Evolutionary conservation across 129 eudicot species (phyloP), one percentile per base, ranked within the genome.

Genomic region (Scalesia atractyloides): DNA sequence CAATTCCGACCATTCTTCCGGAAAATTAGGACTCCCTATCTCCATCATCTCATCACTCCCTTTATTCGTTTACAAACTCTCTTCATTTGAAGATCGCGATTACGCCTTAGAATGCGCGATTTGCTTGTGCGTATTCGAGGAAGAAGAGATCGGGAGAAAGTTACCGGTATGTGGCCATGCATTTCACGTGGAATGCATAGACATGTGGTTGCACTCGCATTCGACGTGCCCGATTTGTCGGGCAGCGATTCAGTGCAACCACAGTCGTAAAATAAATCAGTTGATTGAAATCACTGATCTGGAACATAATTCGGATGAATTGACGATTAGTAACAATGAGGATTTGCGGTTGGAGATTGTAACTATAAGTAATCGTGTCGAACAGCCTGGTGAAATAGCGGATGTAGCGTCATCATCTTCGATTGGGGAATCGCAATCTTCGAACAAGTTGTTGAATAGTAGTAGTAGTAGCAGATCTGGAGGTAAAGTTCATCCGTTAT

Each of bases 221-320:
- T 72, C 89, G 2, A 82, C 91, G 7, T 90, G 97, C 36, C 97
- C 97, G n/a, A 76, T 87, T 65, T 90, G 95, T 74, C 80, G 97
- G 7, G 77, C 83, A 10, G 49, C 86, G 7, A 81, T 82, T 56
- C 50, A 52, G 26, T 16, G 73, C 79, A 13, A 70, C 68, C 66
- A 52, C 26, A 5, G 12, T 54, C 65, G 46, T 34, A 48, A 70
- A 70, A 43, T 9, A n/a, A 69, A 69, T 2, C 37, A 26, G 2
- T 10, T 47, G n/a, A 13, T 58, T 9, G 72, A 81, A 44, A 39
- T 59, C 9, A 43, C 3, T 22, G 80, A 63, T 68, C 37, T 17
- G 4, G 74, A 20, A 9, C 41, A 2, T 1, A 56, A 66, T 37
- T 8, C 39, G 19, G 11, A n/a, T 15, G 84, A 19, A 30, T 5